A percentile compares a stretch with the other conserved stretches of the same genome.
Conservation (phyloP, 768 basidiomycete genomes). For the Mycena alexandri region DNA sequence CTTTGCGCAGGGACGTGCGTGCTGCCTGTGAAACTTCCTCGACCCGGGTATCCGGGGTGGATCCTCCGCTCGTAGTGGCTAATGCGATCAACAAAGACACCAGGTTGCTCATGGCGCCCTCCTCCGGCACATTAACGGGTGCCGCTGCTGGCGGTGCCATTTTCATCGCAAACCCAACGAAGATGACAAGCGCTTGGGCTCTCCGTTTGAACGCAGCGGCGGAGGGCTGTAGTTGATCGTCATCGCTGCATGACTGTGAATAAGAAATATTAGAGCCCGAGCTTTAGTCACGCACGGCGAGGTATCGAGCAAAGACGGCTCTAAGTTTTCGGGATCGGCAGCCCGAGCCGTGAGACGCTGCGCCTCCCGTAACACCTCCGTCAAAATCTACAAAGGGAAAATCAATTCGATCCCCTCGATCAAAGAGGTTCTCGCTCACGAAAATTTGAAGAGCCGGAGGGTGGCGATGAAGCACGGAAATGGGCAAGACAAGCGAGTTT, state of each 20-base stretch:
- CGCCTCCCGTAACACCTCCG: slow-evolving; percentile 76
- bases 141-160: slow-evolving; percentile 40
- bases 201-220: slow-evolving; percentile 65
- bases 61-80: slow-evolving; percentile 50
- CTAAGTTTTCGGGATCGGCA: slow-evolving; percentile 51
- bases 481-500: slow-evolving; percentile 72
- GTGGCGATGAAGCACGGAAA: slow-evolving; percentile 72
- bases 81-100: slow-evolving; percentile 64
- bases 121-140: slow-evolving; percentile 38
- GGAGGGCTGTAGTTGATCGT: slow-evolving; percentile 64
- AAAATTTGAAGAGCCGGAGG: slow-evolving; percentile 60
- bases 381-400: slow-evolving; percentile 61
- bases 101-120: slow-evolving; percentile 54
- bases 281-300: slow-evolving; percentile 57
- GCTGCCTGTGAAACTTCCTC: slow-evolving; percentile 62
- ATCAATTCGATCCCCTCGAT: slow-evolving; percentile 17
- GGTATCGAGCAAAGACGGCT: slow-evolving; percentile 67
- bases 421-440: slow-evolving; percentile 52
- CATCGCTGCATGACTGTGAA: slow-evolving; percentile 62
- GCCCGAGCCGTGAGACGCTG: slow-evolving; percentile 65
- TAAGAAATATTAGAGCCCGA: neutral
- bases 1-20: slow-evolving; percentile 62
- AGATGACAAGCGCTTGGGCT: slow-evolving; percentile 75
- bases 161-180: slow-evolving; percentile 68
- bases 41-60: slow-evolving; percentile 50